Percentiles rank a stretch among this genome's conserved stretches.
Evolutionary conservation across 2,329 filamentous ascomycete genomes (phyloP).

Genomic region (Aspergillus sergii): DNA sequence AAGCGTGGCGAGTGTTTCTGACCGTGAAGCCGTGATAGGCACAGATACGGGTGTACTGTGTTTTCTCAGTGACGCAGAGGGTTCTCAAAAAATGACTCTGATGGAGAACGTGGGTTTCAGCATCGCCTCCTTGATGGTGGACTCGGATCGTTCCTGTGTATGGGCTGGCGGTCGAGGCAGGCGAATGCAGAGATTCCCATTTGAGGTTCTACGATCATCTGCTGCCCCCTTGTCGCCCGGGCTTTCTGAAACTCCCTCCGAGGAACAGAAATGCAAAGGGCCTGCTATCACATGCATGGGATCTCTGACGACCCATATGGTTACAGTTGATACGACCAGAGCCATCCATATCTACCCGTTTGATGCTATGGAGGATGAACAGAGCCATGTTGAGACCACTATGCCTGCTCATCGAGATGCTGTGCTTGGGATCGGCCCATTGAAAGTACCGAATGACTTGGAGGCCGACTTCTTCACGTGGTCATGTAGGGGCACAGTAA

Average conservation of each 20-base stretch:
- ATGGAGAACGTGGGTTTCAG: conserved; percentile 68
- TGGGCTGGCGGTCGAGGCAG: conserved; percentile 72
- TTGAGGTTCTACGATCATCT: conserved; percentile 41
- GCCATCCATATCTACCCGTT: conserved; percentile 68
- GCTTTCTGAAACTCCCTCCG: conserved; percentile 22
- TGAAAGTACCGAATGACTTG: conserved; percentile 62
- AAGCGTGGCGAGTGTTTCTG: conserved; percentile 71
- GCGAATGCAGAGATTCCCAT: conserved; percentile 51
- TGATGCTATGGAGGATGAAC: conserved; percentile 35
- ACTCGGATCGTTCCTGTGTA: conserved; percentile 57
- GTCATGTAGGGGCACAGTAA: conserved; percentile 77
- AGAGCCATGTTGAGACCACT: conserved; percentile 33
- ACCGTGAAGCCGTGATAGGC: conserved; percentile 76
- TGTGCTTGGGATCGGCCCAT: conserved; percentile 70
- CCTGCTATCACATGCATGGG: conserved; percentile 66
- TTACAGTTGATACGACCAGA: conserved; percentile 74
- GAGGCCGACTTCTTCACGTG: conserved; percentile 83
- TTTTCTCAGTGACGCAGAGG: conserved; percentile 75
- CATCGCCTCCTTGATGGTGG: conserved; percentile 67
- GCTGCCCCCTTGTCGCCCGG: conserved; percentile 30
- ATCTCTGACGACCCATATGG: conserved; percentile 66
- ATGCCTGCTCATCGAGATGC: conserved; percentile 61
- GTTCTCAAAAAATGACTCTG: conserved; percentile 69
- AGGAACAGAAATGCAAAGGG: conserved; percentile 31
- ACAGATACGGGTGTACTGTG: conserved; percentile 90